Percentiles rank a stretch among this genome's conserved stretches.
Conservation (phyloP, 2,329 filamentous ascomycete genomes). For the Clarireedia homoeocarpa region DNA sequence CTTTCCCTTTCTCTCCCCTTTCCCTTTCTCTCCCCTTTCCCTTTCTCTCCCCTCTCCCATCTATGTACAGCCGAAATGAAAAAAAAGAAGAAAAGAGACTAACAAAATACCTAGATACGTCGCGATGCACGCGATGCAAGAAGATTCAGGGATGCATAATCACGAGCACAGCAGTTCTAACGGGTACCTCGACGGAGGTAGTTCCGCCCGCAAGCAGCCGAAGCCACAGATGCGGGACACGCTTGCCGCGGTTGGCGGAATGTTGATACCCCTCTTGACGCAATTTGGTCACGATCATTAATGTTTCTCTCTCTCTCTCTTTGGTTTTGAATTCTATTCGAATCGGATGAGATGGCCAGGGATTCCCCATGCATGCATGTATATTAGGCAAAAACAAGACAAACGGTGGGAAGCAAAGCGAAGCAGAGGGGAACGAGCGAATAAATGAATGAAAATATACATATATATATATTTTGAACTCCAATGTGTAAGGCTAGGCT, state of each 20-base stretch:
- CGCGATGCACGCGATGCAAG: conserved; percentile 97
- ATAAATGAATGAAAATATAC: too few species aligned
- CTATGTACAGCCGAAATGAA: background rate
- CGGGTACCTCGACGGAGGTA: conserved; percentile 43
- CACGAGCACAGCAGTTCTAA: conserved; percentile 39
- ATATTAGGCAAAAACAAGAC: background rate
- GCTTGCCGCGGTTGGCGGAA: conserved; percentile 63
- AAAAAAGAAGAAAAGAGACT: conserved; percentile 6
- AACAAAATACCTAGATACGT: conserved; percentile 60
- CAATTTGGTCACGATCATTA: conserved; percentile 69
- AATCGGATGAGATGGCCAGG: background rate
- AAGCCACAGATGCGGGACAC: conserved; percentile 61
- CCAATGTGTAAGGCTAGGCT: too few species aligned
- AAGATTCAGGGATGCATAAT: conserved; percentile 42
- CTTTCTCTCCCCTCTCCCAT: background rate
- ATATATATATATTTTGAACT: too few species aligned
- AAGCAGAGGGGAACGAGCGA: too few species aligned
- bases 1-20: background rate
- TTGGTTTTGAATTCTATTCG: too few species aligned
- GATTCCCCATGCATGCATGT: background rate
- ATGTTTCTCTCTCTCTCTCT: background rate
- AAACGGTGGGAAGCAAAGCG: too few species aligned
- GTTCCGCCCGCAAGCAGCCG: conserved; percentile 42
- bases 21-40: background rate
- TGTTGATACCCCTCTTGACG: conserved; percentile 70